These are phyloP conservation scores for Blastocystis sp. DNA, from an alignment of 352 stramenopile species.

Conservation along the genomic window DNA sequence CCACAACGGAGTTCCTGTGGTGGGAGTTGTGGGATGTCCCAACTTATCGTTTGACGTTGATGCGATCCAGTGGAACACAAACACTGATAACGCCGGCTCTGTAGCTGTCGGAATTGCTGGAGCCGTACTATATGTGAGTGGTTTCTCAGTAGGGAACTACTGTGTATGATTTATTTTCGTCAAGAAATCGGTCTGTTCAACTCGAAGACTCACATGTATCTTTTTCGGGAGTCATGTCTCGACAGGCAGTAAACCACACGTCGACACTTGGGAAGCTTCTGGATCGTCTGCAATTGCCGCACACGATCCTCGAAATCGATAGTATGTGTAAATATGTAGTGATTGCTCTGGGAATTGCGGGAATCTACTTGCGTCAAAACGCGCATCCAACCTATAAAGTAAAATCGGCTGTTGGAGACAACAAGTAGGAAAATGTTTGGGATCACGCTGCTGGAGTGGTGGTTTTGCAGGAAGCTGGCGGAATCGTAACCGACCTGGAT, in stretches of 20 bases:
- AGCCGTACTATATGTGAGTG: background rate
- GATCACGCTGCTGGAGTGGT: constrained; percentile 70
- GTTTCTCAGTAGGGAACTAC: background rate
- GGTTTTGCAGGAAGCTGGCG: constrained; percentile 70
- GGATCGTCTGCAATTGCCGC: background rate
- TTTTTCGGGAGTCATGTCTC: background rate
- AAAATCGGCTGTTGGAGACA: background rate
- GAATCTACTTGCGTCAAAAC: constrained; percentile 24
- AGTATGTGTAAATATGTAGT: constrained; percentile 60
- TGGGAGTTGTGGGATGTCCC: constrained; percentile 44
- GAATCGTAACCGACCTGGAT: constrained; percentile 75
- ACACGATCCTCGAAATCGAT: constrained; percentile 14
- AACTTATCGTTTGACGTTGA: background rate
- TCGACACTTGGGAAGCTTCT: background rate
- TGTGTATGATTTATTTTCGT: background rate
- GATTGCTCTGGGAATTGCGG: background rate
- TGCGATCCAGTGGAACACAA: background rate
- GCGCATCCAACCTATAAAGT: background rate
- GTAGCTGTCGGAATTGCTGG: background rate
- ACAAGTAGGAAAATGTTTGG: constrained; percentile 71
- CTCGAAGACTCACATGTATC: background rate
- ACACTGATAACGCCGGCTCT: background rate
- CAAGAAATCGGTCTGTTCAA: background rate
- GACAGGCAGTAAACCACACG: background rate
- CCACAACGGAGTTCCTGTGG: background rate